Conservation (phyloP, 2,329 filamentous ascomycete species). For the Aspergillus bombycis region DNA sequence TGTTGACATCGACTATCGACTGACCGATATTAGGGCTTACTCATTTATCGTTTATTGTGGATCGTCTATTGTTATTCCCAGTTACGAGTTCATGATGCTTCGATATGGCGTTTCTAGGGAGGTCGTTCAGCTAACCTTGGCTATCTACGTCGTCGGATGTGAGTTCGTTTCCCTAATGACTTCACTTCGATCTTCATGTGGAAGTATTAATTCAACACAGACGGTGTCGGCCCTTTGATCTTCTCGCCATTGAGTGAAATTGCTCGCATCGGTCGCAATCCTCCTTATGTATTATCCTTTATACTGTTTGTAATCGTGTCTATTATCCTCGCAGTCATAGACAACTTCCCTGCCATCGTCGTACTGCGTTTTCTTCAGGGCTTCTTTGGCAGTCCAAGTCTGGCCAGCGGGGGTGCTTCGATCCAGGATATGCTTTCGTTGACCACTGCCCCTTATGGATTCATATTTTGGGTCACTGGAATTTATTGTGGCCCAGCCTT, state of each 20-base stretch:
- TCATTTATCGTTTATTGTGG: conserved; percentile 43
- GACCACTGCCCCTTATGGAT: conserved; percentile 60
- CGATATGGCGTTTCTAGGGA: conserved; percentile 33
- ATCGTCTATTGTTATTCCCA: conserved; percentile 37
- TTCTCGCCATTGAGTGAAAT: conserved; percentile 71
- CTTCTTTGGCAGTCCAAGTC: conserved; percentile 67
- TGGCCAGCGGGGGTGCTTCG: conserved; percentile 60
- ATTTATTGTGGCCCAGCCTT: conserved; percentile 57
- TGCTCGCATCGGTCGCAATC: conserved; percentile 67
- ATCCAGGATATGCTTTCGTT: conserved; percentile 52
- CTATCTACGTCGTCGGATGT: conserved; percentile 37
- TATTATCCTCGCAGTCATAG: conserved; percentile 65
- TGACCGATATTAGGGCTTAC: conserved; percentile 28
- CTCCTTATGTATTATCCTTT: conserved; percentile 69
- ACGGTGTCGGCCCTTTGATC: conserved; percentile 66
- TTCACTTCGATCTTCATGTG: neutral
- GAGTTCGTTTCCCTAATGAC: neutral
- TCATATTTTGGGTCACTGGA: conserved; percentile 61
- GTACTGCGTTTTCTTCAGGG: conserved; percentile 67
- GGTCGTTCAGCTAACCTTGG: conserved; percentile 35
- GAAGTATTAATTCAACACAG: neutral
- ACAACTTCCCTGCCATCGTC: conserved; percentile 66
- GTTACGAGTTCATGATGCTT: conserved; percentile 27
- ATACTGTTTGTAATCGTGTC: conserved; percentile 69
- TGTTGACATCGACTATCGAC: neutral